Percentiles rank a stretch among this genome's conserved stretches.
Evolutionary conservation across 208 protist species (phyloP).

Genomic region (Leishmania turanica): DNA sequence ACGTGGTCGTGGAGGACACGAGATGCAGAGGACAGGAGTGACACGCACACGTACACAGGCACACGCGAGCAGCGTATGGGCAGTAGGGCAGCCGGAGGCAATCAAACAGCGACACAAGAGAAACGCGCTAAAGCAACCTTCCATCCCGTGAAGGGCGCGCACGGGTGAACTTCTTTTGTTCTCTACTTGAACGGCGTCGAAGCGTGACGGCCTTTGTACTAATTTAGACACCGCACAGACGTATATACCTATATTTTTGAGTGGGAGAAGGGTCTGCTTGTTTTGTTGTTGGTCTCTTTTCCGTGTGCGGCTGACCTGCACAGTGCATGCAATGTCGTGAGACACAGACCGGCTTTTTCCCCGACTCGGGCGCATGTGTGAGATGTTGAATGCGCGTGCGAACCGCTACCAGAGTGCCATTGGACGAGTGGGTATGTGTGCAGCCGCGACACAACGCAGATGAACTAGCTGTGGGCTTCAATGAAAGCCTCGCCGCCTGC

Average conservation of each 20-base stretch:
- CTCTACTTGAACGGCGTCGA: background rate
- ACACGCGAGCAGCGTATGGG: background rate
- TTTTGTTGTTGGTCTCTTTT: background rate
- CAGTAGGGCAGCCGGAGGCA: background rate
- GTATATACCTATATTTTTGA: conserved; percentile 1
- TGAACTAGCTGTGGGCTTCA: background rate
- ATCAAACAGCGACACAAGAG: background rate
- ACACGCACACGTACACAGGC: background rate
- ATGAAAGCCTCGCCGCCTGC: background rate
- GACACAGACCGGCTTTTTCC: background rate
- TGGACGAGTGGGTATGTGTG: background rate
- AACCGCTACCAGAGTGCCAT: no score
- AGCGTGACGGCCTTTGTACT: background rate
- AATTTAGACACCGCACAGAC: background rate
- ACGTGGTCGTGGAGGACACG: background rate
- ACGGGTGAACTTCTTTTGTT: background rate
- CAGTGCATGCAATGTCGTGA: background rate
- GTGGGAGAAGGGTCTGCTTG: background rate
- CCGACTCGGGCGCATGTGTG: background rate
- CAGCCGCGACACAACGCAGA: background rate
- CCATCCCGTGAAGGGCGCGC: background rate
- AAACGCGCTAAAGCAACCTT: background rate
- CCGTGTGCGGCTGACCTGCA: background rate
- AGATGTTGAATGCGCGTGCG: background rate
- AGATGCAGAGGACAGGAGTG: conserved; percentile 4